Percentiles rank a stretch among this genome's conserved stretches.
These are phyloP conservation scores for Chalaropsis ovoidea DNA, from an alignment of 2,329 filamentous ascomycete genomes.

Conservation along the genomic window DNA sequence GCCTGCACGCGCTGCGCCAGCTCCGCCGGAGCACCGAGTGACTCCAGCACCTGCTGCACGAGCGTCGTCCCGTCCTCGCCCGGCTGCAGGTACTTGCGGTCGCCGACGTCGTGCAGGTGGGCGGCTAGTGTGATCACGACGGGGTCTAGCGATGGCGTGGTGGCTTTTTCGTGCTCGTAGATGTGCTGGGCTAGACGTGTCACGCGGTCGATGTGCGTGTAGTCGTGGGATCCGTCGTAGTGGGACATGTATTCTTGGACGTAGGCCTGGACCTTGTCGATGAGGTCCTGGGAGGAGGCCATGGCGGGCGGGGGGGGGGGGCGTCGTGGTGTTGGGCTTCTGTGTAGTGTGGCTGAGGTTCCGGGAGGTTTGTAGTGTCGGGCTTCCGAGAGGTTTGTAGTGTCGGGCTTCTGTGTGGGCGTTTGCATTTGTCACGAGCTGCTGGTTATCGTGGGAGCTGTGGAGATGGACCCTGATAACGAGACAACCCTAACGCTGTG, in stretches of 20 bases:
- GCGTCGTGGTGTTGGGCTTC: too few species aligned
- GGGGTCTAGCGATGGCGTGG: constrained; percentile 27
- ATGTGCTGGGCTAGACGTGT: constrained; percentile 60
- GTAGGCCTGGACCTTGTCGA: constrained; percentile 51
- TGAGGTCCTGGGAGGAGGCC: constrained; percentile 32
- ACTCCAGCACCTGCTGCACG: constrained; percentile 45
- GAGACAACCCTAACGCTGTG: not conserved
- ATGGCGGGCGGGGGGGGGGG: too few species aligned
- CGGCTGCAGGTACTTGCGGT: constrained; percentile 63
- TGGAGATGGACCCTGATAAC: too few species aligned
- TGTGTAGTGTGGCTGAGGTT: too few species aligned
- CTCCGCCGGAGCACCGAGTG: constrained; percentile 44
- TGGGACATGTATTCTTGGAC: constrained; percentile 62
- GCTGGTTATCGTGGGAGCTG: too few species aligned
- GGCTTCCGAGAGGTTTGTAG: too few species aligned
- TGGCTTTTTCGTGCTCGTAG: constrained; percentile 40
- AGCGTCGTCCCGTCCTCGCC: constrained; percentile 48
- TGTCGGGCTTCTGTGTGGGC: too few species aligned
- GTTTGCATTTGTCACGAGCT: too few species aligned
- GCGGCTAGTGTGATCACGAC: constrained; percentile 55
- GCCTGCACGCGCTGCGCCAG: constrained; percentile 59
- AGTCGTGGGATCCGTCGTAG: constrained; percentile 83
- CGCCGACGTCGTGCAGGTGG: constrained; percentile 79
- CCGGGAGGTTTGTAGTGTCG: too few species aligned
- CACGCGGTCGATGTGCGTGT: constrained; percentile 72